Percentiles rank a stretch among this genome's conserved stretches.
Evolutionary conservation across 192 early-diverging fungal species (phyloP).

Genomic region (Haplosporangium gracile): DNA sequence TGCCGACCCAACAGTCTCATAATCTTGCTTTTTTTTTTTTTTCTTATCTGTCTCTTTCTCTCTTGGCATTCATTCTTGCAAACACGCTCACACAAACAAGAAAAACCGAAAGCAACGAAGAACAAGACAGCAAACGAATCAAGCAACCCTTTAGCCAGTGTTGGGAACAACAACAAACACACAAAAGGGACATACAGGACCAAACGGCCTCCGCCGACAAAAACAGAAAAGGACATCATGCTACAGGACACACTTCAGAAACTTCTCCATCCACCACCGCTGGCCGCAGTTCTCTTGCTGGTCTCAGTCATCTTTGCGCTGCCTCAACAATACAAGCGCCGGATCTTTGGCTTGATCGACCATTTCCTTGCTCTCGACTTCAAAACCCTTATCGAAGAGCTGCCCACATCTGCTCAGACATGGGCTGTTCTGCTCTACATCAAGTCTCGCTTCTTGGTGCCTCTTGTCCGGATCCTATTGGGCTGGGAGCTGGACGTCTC

Average conservation of each 20-base stretch:
- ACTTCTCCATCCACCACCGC: conserved; percentile 46
- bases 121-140: neutral
- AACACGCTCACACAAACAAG: neutral
- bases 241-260: conserved; percentile 46
- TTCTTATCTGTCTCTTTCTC: neutral
- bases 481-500: conserved; percentile 39
- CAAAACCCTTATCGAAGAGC: conserved; percentile 12
- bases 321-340: conserved; percentile 26
- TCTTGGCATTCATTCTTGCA: too few relatives aligned
- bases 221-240: conserved; percentile 10
- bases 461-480: conserved; percentile 30
- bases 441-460: conserved; percentile 15
- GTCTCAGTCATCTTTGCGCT: conserved; percentile 31
- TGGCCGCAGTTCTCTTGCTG: conserved; percentile 32
- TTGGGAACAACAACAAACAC: too few relatives aligned
- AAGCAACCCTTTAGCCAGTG: too few relatives aligned
- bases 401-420: conserved; percentile 27
- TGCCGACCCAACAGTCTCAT: neutral
- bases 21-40: neutral
- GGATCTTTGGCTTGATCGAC: conserved; percentile 23
- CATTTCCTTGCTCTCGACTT: conserved; percentile 31
- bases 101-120: neutral
- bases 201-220: neutral
- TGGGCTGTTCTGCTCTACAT: conserved; percentile 8
- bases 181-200: neutral